A percentile compares a stretch with the other conserved stretches of the same genome.
Conservation (phyloP, 352 stramenopile species). For the Pythium graminicola region DNA sequence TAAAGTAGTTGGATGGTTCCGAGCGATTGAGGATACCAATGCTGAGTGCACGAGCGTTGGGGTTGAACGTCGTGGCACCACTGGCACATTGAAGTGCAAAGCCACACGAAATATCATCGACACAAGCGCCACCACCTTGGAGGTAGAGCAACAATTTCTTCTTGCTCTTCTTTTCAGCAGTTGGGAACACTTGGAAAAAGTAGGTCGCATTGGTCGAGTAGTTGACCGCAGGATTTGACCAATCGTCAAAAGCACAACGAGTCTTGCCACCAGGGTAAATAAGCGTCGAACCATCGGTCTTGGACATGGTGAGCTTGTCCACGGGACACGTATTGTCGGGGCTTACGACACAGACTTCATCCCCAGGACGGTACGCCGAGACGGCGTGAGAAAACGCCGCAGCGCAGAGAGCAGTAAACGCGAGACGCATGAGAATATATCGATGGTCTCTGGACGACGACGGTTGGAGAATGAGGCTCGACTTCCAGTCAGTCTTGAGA, state of each 20-base stretch:
- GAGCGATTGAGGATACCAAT: neutral
- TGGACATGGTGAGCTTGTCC: conserved; percentile 15
- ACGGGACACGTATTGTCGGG: conserved; percentile 1
- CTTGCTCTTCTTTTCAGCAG: neutral
- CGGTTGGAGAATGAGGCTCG: conserved; percentile 17
- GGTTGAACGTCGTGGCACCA: neutral
- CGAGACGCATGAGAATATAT: conserved; percentile 8
- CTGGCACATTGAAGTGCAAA: neutral
- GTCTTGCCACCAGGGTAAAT: conserved; percentile 44
- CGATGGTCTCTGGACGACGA: neutral
- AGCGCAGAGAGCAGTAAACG: conserved; percentile 9
- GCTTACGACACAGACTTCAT: conserved; percentile 10
- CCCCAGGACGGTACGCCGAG: conserved; percentile 7
- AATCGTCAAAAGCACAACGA: conserved; percentile 44
- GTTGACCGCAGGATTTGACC: conserved; percentile 20
- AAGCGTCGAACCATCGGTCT: conserved; percentile 28
- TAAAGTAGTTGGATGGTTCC: neutral
- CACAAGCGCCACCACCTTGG: neutral
- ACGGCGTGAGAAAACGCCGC: neutral
- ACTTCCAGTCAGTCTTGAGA: too few relatives aligned
- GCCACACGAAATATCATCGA: neutral
- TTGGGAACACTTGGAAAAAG: neutral
- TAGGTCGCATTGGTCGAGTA: conserved; percentile 11
- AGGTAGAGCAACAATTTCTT: neutral
- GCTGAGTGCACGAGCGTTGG: neutral